phyloP scores from a whole-genome alignment of 1,284 basidiomycete genomes.

The Cryptococcus floricola region DNA sequence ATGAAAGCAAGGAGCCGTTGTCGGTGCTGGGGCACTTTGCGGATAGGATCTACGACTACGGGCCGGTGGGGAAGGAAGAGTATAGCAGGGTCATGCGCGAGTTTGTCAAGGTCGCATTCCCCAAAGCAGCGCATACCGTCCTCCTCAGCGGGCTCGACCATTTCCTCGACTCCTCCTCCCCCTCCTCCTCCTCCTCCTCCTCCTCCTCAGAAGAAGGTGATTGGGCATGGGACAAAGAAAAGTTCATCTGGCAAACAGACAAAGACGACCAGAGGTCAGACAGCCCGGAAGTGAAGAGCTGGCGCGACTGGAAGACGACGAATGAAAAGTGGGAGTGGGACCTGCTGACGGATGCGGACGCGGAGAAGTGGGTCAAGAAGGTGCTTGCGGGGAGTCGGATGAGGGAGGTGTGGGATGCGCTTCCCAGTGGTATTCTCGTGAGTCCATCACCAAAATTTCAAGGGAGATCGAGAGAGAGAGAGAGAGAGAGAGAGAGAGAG shows the following conservation, averaged over 20 bases:
- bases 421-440: constrained; percentile 45
- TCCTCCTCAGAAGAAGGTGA: constrained; percentile 1
- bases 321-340: constrained; percentile 43
- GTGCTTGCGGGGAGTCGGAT: constrained; percentile 24
- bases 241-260: constrained; percentile 47
- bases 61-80: constrained; percentile 12
- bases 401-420: constrained; percentile 34
- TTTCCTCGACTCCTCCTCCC: no score
- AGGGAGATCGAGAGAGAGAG: no score
- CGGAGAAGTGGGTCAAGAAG: constrained; percentile 27
- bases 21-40: constrained; percentile 32
- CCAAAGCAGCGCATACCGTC: constrained; percentile 2
- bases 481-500: no score
- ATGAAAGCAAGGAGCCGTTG: constrained; percentile 15
- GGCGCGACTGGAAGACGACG: constrained; percentile 28
- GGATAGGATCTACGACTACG: constrained; percentile 34
- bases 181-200: no score
- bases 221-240: constrained; percentile 22
- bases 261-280: constrained; percentile 23
- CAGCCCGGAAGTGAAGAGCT: constrained; percentile 23
- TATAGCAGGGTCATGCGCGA: constrained; percentile 24
- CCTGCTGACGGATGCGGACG: constrained; percentile 37
- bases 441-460: constrained; percentile 9
- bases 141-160: constrained; percentile 17
- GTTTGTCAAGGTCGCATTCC: constrained; percentile 27